These are phyloP conservation scores for Vitis hybrid DNA, from an alignment of 177 flowering plant genomes.

Conservation along the genomic window DNA sequence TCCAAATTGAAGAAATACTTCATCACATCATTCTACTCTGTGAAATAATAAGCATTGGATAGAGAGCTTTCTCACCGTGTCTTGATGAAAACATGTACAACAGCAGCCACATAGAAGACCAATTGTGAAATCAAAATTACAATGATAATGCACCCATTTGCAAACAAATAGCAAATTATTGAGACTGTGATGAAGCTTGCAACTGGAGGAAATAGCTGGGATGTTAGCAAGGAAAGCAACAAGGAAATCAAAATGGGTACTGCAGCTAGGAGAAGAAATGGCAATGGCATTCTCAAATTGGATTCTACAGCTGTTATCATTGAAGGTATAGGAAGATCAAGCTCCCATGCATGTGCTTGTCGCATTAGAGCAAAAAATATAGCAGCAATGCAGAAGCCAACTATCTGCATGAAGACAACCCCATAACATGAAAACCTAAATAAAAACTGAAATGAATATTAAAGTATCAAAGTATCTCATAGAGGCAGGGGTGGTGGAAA, in stretches of 20 bases:
- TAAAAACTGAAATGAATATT: neutral
- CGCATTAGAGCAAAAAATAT: slow-evolving; percentile 83
- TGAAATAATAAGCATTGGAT: neutral
- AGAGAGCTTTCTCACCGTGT: slow-evolving; percentile 50
- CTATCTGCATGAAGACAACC: slow-evolving; percentile 57
- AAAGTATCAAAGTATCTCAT: neutral
- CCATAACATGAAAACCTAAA: neutral
- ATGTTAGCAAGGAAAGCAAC: slow-evolving; percentile 48
- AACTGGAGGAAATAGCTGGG: slow-evolving; percentile 59
- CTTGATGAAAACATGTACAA: slow-evolving; percentile 62
- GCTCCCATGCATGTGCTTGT: slow-evolving; percentile 89
- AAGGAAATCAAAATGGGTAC: slow-evolving; percentile 59
- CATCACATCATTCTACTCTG: neutral
- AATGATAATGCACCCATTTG: slow-evolving; percentile 66
- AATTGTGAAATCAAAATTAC: slow-evolving; percentile 60
- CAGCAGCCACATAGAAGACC: slow-evolving; percentile 64
- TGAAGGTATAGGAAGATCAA: slow-evolving; percentile 73
- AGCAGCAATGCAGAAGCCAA: slow-evolving; percentile 73
- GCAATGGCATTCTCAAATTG: slow-evolving; percentile 70
- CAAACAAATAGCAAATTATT: slow-evolving; percentile 65
- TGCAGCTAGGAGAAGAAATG: slow-evolving; percentile 56
- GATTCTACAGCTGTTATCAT: slow-evolving; percentile 73
- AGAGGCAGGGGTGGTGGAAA: neutral
- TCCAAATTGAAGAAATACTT: neutral
- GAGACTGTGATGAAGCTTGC: slow-evolving; percentile 61